phyloP scores from a whole-genome alignment of 164 flowering plant genomes.

The Tetrastigma voinierianum region DNA sequence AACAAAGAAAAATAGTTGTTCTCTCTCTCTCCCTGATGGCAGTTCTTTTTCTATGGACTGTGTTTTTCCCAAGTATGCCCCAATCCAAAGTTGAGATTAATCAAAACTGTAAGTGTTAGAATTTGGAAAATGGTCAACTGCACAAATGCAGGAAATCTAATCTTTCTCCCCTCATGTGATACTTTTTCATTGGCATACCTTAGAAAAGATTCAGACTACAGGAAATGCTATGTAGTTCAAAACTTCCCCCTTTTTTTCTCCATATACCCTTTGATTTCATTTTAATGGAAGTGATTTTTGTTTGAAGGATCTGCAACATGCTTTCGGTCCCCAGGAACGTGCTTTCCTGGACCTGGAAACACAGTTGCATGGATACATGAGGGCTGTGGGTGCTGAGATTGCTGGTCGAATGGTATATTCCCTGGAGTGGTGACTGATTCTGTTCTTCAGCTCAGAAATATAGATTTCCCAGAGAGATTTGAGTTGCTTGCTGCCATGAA shows the following conservation, averaged over 20 bases:
- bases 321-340: constrained; percentile 27
- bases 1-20: too few relatives aligned
- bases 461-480: neutral
- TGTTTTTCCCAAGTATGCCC: too few relatives aligned
- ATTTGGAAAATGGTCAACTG: neutral
- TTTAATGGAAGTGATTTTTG: neutral
- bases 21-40: too few relatives aligned
- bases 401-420: constrained; percentile 64
- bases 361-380: constrained; percentile 53
- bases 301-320: constrained; percentile 54
- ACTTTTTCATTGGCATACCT: neutral
- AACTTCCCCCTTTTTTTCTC: constrained; percentile 1
- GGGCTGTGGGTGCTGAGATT: constrained; percentile 61
- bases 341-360: constrained; percentile 45
- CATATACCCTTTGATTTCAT: neutral
- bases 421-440: constrained; percentile 34
- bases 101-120: neutral
- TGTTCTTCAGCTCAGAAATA: neutral
- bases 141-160: neutral
- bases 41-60: too few relatives aligned
- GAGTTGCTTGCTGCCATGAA: too few relatives aligned
- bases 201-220: neutral
- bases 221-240: neutral
- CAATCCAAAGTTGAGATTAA: too few relatives aligned
- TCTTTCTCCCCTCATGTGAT: neutral